Base-by-base conservation (phyloP, 768 basidiomycete genomes). In the Tremella fuciformis region DNA sequence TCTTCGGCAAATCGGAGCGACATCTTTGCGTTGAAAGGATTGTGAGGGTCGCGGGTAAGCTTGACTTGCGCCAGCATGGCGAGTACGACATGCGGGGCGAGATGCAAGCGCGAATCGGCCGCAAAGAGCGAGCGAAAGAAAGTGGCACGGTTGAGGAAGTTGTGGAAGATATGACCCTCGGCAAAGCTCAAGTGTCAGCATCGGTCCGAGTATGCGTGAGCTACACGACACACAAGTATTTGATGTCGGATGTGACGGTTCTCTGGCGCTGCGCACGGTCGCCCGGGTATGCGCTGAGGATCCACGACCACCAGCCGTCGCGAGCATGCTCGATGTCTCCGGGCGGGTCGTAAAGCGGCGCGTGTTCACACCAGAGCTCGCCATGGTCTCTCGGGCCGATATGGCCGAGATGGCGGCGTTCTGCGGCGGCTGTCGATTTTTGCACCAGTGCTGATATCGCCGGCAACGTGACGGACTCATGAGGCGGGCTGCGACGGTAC, bases 81-180 rank as follows among this genome's bases (percentile, higher is more conserved):
- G 42, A 46, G 42, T n/a, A 46, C 42, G 42, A 46, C 22, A 15
- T 46, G n/a, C n/a, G 42, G 42, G n/a, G 42, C 42, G 42, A 46
- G 42, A 4, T 4, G 16, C 22, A 46, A 8, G 22, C 22, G 42
- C 6, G n/a, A 4, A 18, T 22, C 42, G n/a, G 42, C 22, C 4
- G 42, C 6, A 18, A 4, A 22, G 6, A 46, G 4, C n/a, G n/a
- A 46, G 42, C 42, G 42, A 15, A 46, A 46, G 42, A 46, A 46
- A 46, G 22, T 22, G 4, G 42, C 22, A 22, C 42, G 42, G 22
- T 46, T 46, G 42, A 46, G 42, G 16, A 15, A 46, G 15, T 46
- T 46, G 22, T 46, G 42, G n/a, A n/a, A 46, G n/a, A 46, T 4
- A 8, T 46, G 42, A 4, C 42, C 42, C n/a, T 46, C 42, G 42